Evolutionary conservation across 306 rosid species (phyloP).

Genomic region (Castanea crenata): DNA sequence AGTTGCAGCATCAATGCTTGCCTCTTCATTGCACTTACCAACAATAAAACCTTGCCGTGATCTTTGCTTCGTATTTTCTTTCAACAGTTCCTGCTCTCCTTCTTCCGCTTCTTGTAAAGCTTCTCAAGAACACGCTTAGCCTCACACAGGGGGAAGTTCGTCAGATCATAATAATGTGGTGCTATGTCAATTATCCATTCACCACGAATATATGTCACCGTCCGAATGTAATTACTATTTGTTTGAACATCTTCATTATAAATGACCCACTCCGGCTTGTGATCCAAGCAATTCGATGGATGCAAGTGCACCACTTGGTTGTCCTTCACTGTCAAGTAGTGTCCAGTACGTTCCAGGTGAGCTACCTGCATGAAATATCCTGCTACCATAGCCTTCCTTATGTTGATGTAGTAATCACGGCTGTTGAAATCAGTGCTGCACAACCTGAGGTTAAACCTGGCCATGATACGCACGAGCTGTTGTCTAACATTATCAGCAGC

Average conservation of each 20-base stretch:
- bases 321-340: conserved; percentile 61
- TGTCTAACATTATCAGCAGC: conserved; percentile 89
- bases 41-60: too few species aligned
- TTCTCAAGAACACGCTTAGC: conserved; percentile 83
- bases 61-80: too few species aligned
- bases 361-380: conserved; percentile 99
- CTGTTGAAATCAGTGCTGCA: conserved; percentile 91
- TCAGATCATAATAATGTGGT: conserved; percentile 79
- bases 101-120: conserved; percentile 84
- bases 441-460: conserved; percentile 73
- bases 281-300: conserved; percentile 95
- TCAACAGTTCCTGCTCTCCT: conserved; percentile 33
- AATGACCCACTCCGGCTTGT: conserved; percentile 97
- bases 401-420: conserved; percentile 85
- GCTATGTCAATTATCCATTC: conserved; percentile 91
- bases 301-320: conserved; percentile 96
- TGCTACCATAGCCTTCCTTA: conserved; percentile 90
- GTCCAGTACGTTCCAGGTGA: conserved; percentile 81
- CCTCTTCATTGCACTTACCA: too few species aligned
- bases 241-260: conserved; percentile 86
- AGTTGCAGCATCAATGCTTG: too few species aligned
- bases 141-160: conserved; percentile 83
- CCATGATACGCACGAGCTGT: conserved; percentile 86
- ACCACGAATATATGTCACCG: conserved; percentile 84
- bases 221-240: conserved; percentile 81